These are phyloP conservation scores for Pyricularia grisea DNA, from an alignment of 2,329 filamentous ascomycete species.

Conservation along the genomic window DNA sequence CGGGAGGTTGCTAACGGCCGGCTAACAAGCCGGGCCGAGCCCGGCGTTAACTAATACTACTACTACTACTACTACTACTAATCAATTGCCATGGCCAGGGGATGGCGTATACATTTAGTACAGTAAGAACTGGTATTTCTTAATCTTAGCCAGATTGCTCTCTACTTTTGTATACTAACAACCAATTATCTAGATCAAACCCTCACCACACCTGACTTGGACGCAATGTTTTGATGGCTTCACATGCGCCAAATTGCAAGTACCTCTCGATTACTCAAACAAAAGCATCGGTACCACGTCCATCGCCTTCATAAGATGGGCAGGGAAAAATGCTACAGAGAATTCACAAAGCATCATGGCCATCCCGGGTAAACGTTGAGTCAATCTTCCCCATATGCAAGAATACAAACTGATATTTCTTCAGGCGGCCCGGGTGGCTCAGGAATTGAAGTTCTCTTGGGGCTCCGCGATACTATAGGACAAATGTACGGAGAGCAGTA, in stretches of 20 bases:
- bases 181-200: background rate
- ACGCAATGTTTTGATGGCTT: background rate
- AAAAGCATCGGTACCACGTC: background rate
- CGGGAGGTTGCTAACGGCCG: too few species aligned
- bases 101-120: background rate
- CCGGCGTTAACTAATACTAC: too few species aligned
- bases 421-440: slow-evolving; percentile 35
- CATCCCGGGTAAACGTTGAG: background rate
- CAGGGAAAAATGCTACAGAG: background rate
- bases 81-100: background rate
- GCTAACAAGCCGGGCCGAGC: too few species aligned
- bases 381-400: too few species aligned
- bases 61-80: too few species aligned
- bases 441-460: slow-evolving; percentile 23
- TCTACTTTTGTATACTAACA: background rate
- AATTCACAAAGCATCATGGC: background rate
- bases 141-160: too few species aligned
- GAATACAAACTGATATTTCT: background rate
- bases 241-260: background rate
- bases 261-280: background rate
- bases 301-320: background rate
- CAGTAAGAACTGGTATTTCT: background rate
- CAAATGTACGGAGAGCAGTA: slow-evolving; percentile 23
- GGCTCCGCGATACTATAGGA: slow-evolving; percentile 19
- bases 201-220: background rate